These are phyloP conservation scores for Solanum microdontum DNA, from an alignment of 257 asterid genomes.

Conservation along the genomic window DNA sequence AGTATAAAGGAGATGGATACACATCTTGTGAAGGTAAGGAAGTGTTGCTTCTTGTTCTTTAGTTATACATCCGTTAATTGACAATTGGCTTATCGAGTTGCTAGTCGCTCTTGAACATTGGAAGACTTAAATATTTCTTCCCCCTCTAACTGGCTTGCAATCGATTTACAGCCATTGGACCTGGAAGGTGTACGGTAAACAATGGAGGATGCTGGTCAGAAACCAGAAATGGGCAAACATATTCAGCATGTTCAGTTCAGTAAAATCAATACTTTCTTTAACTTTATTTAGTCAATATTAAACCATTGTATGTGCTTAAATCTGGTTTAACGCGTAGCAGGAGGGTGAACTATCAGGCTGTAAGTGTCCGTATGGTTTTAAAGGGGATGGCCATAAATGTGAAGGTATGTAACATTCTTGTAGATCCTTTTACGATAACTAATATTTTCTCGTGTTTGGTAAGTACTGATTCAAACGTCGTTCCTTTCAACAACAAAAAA, in stretches of 20 bases:
- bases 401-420: slow-evolving; percentile 27
- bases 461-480: not conserved
- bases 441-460: not conserved
- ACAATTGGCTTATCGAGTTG: not conserved
- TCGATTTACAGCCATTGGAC: slow-evolving; percentile 62
- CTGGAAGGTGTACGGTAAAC: slow-evolving; percentile 71
- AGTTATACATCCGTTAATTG: not conserved
- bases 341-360: slow-evolving; percentile 63
- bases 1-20: slow-evolving; percentile 81
- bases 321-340: slow-evolving; percentile 18
- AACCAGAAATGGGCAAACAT: slow-evolving; percentile 32
- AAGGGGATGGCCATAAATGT: slow-evolving; percentile 72
- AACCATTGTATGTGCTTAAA: not conserved
- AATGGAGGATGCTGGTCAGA: slow-evolving; percentile 89
- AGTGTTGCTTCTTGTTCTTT: not conserved
- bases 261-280: not conserved
- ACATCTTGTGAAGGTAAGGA: slow-evolving; percentile 53
- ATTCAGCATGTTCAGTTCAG: slow-evolving; percentile 77
- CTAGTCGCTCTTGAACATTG: not conserved
- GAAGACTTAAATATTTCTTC: not conserved
- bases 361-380: slow-evolving; percentile 67
- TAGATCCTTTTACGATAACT: not conserved
- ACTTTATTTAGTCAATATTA: not conserved
- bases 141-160: not conserved
- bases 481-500: not conserved